These are phyloP conservation scores for Nyssa sinensis DNA, from an alignment of 148 eudicot species.

Conservation along the genomic window DNA sequence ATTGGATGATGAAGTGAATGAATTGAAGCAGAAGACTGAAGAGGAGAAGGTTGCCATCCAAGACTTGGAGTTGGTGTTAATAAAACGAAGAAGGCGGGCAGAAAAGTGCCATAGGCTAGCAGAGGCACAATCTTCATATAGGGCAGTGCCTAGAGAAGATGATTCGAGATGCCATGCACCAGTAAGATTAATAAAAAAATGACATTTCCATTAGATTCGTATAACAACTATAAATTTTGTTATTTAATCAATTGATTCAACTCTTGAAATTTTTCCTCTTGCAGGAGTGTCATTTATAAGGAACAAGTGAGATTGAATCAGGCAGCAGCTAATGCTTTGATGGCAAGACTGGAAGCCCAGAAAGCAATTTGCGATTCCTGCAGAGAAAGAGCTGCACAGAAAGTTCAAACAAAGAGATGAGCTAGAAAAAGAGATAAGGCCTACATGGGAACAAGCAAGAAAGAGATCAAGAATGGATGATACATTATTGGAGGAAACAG, in stretches of 20 bases:
- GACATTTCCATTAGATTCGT: background rate
- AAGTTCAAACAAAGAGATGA: slow-evolving; percentile 71
- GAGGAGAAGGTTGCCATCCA: slow-evolving; percentile 75
- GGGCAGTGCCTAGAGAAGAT: slow-evolving; percentile 82
- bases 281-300: slow-evolving; percentile 86
- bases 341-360: slow-evolving; percentile 97
- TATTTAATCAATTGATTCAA: background rate
- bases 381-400: slow-evolving; percentile 72
- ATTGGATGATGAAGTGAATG: slow-evolving; percentile 65
- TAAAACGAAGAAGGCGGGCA: slow-evolving; percentile 63
- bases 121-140: slow-evolving; percentile 83
- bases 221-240: background rate
- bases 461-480: slow-evolving; percentile 80
- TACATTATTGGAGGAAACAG: slow-evolving; percentile 40
- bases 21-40: slow-evolving; percentile 61
- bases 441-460: slow-evolving; percentile 62
- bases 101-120: slow-evolving; percentile 85
- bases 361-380: slow-evolving; percentile 75
- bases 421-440: slow-evolving; percentile 65
- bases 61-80: slow-evolving; percentile 71
- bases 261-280: background rate
- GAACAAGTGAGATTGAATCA: slow-evolving; percentile 85
- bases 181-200: slow-evolving; percentile 50
- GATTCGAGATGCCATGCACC: slow-evolving; percentile 98
- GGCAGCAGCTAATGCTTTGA: slow-evolving; percentile 74